These are phyloP conservation scores for Casuarina glauca DNA, from an alignment of 306 rosid species.

Conservation along the genomic window DNA sequence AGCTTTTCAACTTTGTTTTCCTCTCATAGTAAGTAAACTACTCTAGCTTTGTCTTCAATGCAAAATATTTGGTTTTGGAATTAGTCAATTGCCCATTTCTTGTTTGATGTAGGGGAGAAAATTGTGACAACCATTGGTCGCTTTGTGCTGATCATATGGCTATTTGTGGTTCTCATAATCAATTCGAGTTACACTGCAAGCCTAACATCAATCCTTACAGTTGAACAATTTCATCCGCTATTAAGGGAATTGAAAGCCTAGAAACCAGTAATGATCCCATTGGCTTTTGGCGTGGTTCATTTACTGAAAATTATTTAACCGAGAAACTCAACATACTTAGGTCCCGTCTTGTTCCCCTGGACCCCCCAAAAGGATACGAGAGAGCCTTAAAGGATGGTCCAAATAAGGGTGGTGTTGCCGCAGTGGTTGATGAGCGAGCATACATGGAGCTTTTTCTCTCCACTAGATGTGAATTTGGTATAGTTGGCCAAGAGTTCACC, in stretches of 20 bases:
- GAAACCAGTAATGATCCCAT: constrained; percentile 55
- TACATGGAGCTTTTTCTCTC: constrained; percentile 81
- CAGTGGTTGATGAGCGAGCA: constrained; percentile 74
- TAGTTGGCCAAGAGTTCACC: constrained; percentile 88
- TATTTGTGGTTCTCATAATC: no score
- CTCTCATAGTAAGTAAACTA: no score
- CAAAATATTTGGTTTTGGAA: no score
- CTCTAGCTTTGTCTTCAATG: no score
- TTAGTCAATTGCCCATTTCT: no score
- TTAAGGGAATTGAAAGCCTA: constrained; percentile 75
- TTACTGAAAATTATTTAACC: constrained; percentile 47
- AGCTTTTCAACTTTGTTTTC: constrained; percentile 43
- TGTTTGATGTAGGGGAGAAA: no score
- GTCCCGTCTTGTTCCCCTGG: constrained; percentile 74
- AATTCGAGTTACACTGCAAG: no score
- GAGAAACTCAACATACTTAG: constrained; percentile 51
- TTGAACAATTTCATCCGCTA: constrained; percentile 68
- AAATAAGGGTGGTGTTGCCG: constrained; percentile 67
- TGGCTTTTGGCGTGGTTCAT: constrained; percentile 76
- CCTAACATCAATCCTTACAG: constrained; percentile 24
- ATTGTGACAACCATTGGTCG: no score
- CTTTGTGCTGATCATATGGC: no score
- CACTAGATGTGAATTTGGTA: constrained; percentile 60
- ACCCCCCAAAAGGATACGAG: constrained; percentile 51
- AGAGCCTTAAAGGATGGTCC: constrained; percentile 76